Evolutionary conservation across 2,329 filamentous ascomycete genomes (phyloP), one percentile per base, ranked within the genome.

Genomic region (Ambrosiella xylebori): DNA sequence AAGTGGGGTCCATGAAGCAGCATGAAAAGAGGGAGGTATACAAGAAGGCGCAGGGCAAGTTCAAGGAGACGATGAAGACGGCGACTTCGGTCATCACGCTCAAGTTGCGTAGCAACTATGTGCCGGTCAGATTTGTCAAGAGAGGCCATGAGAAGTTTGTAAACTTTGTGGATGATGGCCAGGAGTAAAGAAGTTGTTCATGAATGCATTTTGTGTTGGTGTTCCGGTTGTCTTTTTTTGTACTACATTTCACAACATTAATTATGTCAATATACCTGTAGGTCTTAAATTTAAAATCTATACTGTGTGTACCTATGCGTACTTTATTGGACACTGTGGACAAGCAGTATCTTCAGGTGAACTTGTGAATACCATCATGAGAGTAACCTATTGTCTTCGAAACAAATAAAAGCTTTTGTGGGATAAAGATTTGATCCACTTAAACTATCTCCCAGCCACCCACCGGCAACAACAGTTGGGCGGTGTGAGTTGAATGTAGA

Each of bases 81-180:
- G 81, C 84, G 63, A 74, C 71, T 36, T 78, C 77, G n/a, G 69
- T 86, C 59, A 75, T 91, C 61, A 89, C 86, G 61, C 71, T 91
- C 63, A 86, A 88, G 70, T 73, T 91, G 68, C 74, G 71, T n/a
- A 72, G 69, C 19, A 71, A 72, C 5, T 72, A 76, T 57, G 79
- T 91, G 39, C 82, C 84, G 0, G 71, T 91, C 45, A 71, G 85
- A 62, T 69, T 91, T 62, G 82, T 87, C 8, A 80, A 71, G 70
- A 79, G 83, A 63, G 86, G 86, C 0, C 70, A 77, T 62, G 87
- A 90, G 74, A 76, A 77, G 64, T 89, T 90, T 69, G 70, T 78
- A 41, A 65, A 68, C 47, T 61, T 70, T 56, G 64, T 69, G 52
- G 51, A 58, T 12, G 57, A 37, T 2, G 36, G 9, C 19, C 7